Percentiles rank a stretch among this genome's conserved stretches.
Evolutionary conservation across 140 eudicot species (phyloP).

Genomic region (Anethum foeniculum): DNA sequence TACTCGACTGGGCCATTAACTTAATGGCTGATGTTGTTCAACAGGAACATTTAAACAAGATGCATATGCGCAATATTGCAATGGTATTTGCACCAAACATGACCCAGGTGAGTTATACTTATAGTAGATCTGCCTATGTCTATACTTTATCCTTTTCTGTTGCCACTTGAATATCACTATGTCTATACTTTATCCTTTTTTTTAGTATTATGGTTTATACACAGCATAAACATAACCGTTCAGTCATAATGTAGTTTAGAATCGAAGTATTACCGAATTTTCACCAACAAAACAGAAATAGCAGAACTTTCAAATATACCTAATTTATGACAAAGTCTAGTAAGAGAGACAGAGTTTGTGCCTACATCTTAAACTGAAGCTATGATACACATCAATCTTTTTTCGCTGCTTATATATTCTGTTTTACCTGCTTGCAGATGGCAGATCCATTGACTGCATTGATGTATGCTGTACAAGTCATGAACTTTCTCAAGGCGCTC

Average conservation of each 20-base stretch:
- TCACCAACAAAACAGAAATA: not conserved
- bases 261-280: not conserved
- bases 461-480: conserved; percentile 96
- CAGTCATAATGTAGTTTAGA: not conserved
- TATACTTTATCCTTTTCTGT: not conserved
- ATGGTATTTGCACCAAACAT: conserved; percentile 94
- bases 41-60: conserved; percentile 71
- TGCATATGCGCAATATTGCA: conserved; percentile 77
- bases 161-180: not conserved
- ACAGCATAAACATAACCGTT: not conserved
- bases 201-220: not conserved
- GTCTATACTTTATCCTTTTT: not conserved
- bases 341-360: not conserved
- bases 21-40: conserved; percentile 90
- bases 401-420: not conserved
- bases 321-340: not conserved
- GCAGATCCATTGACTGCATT: conserved; percentile 85
- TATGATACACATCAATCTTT: not conserved
- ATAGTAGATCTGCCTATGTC: too few relatives aligned
- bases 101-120: conserved; percentile 61
- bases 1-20: conserved; percentile 84
- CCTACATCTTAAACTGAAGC: not conserved
- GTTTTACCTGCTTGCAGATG: conserved; percentile 42
- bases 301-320: not conserved
- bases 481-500: conserved; percentile 73